phyloP scores from a whole-genome alignment of 2,329 filamentous ascomycete genomes.

The Botrytis elliptica region DNA sequence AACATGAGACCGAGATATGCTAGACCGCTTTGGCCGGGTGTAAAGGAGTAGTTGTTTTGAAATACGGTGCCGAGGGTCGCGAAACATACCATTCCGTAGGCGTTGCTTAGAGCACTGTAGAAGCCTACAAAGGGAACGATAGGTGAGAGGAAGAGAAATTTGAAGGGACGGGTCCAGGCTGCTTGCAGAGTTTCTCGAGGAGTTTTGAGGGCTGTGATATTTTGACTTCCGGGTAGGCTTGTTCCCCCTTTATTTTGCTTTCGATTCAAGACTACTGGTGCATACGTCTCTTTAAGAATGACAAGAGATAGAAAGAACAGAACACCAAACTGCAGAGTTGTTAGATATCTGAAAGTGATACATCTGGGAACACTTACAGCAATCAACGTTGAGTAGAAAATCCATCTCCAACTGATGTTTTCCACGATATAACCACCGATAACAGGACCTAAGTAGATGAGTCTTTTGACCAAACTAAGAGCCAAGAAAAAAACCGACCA shows the following conservation, averaged over 20 bases:
- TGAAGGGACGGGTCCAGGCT: conserved; percentile 7
- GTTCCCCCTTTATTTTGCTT: conserved; percentile 37
- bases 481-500: not conserved
- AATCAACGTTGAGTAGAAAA: conserved; percentile 51
- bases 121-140: conserved; percentile 1
- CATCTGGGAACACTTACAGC: conserved; percentile 43
- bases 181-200: not conserved
- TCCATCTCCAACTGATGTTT: conserved; percentile 52
- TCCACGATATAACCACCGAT: conserved; percentile 52
- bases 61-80: not conserved
- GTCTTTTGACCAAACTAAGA: not conserved
- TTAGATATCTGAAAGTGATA: not conserved
- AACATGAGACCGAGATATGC: conserved; percentile 1
- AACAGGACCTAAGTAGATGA: conserved; percentile 42
- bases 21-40: not conserved
- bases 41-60: conserved; percentile 4
- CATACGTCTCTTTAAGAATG: conserved; percentile 50
- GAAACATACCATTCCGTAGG: conserved; percentile 9
- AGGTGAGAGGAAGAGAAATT: not conserved
- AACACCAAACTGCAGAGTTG: not conserved
- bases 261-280: conserved; percentile 47
- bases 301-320: conserved; percentile 41
- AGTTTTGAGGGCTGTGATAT: not conserved
- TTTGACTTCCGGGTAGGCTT: not conserved
- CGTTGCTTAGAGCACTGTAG: conserved; percentile 1